phyloP scores from a whole-genome alignment of 1,139 yeast genomes.

The Debaryomycetaceae sp. region DNA sequence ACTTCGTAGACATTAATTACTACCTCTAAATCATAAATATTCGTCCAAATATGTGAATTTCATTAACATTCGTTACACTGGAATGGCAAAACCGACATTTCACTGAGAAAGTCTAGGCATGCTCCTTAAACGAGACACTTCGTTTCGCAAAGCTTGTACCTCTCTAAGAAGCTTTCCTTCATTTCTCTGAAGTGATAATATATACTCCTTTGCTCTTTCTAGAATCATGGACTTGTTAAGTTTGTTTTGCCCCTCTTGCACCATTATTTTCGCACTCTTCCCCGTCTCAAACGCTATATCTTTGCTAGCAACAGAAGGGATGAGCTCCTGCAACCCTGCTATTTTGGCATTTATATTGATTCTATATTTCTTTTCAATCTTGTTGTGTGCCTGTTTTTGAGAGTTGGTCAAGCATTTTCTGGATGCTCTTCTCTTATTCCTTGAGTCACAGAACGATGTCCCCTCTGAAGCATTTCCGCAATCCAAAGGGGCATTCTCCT shows the following conservation, averaged over 20 bases:
- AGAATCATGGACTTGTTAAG: slow-evolving; percentile 63
- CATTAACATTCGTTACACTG: too few relatives aligned
- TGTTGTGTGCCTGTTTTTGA: slow-evolving; percentile 70
- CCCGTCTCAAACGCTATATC: slow-evolving; percentile 57
- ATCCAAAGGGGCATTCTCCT: background rate
- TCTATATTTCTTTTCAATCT: slow-evolving; percentile 67
- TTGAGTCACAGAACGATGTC: background rate
- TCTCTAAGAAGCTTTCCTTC: slow-evolving; percentile 33
- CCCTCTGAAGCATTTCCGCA: background rate
- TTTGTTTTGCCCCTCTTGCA: slow-evolving; percentile 21
- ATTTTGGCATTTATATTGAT: slow-evolving; percentile 72
- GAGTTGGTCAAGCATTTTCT: slow-evolving; percentile 56
- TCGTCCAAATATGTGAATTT: background rate
- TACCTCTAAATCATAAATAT: background rate
- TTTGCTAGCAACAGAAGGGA: slow-evolving; percentile 61
- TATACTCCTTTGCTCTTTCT: slow-evolving; percentile 64
- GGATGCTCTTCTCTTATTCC: slow-evolving; percentile 42
- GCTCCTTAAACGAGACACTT: slow-evolving; percentile 4
- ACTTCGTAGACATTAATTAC: background rate
- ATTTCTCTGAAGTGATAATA: slow-evolving; percentile 46
- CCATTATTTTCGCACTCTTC: slow-evolving; percentile 14
- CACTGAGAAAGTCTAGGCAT: background rate
- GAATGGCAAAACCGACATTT: too few relatives aligned
- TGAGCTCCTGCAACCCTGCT: slow-evolving; percentile 59
- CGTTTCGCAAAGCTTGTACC: slow-evolving; percentile 15